Base-by-base conservation (phyloP, 2,329 filamentous ascomycete species). In the Talaromyces sp. region DNA sequence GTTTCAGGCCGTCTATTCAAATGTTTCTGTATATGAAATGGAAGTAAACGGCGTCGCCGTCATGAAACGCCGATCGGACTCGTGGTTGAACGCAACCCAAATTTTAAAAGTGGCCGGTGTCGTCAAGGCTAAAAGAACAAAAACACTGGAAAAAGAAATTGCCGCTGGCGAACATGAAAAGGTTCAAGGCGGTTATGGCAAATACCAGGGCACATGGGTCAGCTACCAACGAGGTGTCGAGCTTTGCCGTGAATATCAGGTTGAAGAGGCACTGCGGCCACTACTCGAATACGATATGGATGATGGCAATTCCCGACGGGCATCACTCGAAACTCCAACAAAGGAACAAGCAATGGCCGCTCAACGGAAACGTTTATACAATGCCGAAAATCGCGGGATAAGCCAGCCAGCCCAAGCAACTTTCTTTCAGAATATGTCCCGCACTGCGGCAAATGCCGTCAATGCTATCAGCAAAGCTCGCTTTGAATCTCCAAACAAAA, bases 321-420 rank as follows among this genome's bases (percentile, higher is more conserved):
- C 90, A 56, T 87, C 89, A 70, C 86, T 97, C 71, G 94, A 98
- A 73, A 98, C 95, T 0, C 95, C 95, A 0, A 99, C 95, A 43
- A 99, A 99, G 79, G 95, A 98, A 78, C 95, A 98, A 78, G 95
- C 95, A 67, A 97, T 98, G 93, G 95, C 95, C 11, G 94, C 94
- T 5, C 90, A 93, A 79, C 84, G 95, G 70, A 98, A 99, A 78
- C 87, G 94, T 69, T 87, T 97, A 79, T 98, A 97, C 79, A 96
- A 90, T 69, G 86, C 87, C 62, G 92, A 96, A 65, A 87, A 84
- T 58, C 86, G 92, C 59, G 80, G 84, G 13, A 87, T 87, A 71
- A 87, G 86, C 62, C 82, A 85, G 68, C 79, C 73, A 71, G 88
- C 83, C 19, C 88, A 90, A 56, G 93, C 93, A 19, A 97, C 95